phyloP scores from a whole-genome alignment of 495 filamentous ascomycete genomes.

The Penicillium cataractarum region DNA sequence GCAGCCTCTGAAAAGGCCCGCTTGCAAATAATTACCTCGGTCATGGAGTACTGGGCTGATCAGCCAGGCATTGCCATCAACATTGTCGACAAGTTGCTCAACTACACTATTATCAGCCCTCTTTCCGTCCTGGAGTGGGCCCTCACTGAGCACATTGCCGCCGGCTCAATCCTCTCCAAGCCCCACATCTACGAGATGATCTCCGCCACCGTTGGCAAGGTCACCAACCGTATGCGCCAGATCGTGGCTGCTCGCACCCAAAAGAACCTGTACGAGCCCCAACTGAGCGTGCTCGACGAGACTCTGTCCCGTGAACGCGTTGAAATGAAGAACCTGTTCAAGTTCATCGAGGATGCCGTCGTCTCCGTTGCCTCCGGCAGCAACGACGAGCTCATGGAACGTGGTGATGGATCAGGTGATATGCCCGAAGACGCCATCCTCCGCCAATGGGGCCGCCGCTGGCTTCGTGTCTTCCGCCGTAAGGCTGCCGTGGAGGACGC shows the following conservation, averaged over 20 bases:
- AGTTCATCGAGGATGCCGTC: slow-evolving; percentile 77
- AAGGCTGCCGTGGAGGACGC: slow-evolving; percentile 84
- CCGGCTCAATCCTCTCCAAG: slow-evolving; percentile 70
- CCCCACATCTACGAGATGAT: slow-evolving; percentile 88
- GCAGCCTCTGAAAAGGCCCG: slow-evolving; percentile 70
- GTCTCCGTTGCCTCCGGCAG: slow-evolving; percentile 70
- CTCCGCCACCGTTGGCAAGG: slow-evolving; percentile 84
- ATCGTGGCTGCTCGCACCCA: slow-evolving; percentile 66
- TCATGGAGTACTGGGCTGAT: slow-evolving; percentile 90
- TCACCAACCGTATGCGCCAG: slow-evolving; percentile 86
- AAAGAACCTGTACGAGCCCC: slow-evolving; percentile 58
- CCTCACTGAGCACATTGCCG: slow-evolving; percentile 62
- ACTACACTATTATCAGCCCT: slow-evolving; percentile 92
- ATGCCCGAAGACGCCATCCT: slow-evolving; percentile 63
- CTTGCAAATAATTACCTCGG: slow-evolving; percentile 84
- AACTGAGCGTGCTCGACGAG: slow-evolving; percentile 64
- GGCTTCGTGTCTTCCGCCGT: slow-evolving; percentile 82
- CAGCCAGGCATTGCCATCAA: slow-evolving; percentile 92
- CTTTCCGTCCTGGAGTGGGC: slow-evolving; percentile 87
- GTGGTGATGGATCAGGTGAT: slow-evolving; percentile 46
- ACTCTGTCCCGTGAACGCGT: slow-evolving; percentile 65
- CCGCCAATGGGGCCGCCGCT: slow-evolving; percentile 79
- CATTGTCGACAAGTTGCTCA: slow-evolving; percentile 95
- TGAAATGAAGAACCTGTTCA: slow-evolving; percentile 79
- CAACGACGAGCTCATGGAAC: slow-evolving; percentile 70